These are phyloP conservation scores for Phytophthora idaei DNA, from an alignment of 352 stramenopile species.

Conservation along the genomic window DNA sequence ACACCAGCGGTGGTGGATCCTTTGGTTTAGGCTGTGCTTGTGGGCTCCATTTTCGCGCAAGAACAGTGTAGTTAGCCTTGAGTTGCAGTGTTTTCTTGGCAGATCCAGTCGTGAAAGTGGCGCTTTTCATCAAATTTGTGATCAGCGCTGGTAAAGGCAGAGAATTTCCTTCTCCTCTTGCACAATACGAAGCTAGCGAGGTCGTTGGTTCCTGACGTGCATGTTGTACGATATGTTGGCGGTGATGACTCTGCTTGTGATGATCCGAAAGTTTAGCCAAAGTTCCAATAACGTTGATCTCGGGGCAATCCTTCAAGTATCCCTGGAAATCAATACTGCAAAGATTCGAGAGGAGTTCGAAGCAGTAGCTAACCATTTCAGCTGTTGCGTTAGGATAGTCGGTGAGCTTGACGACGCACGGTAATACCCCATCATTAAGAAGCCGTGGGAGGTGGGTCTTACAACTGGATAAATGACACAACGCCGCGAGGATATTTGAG, in stretches of 20 bases:
- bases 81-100: slow-evolving; percentile 77
- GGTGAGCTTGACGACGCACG: slow-evolving; percentile 55
- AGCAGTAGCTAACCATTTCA: slow-evolving; percentile 60
- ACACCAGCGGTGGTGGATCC: slow-evolving; percentile 60
- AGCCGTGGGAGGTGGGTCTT: slow-evolving; percentile 45
- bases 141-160: slow-evolving; percentile 51
- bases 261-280: slow-evolving; percentile 73
- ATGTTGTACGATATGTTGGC: slow-evolving; percentile 10
- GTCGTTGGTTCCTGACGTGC: slow-evolving; percentile 11
- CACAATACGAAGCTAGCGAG: slow-evolving; percentile 46
- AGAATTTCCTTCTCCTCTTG: slow-evolving; percentile 39
- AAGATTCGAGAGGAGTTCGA: slow-evolving; percentile 77
- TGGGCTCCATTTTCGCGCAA: slow-evolving; percentile 63
- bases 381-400: slow-evolving; percentile 30
- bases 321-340: slow-evolving; percentile 67
- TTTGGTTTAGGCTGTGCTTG: slow-evolving; percentile 47
- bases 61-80: slow-evolving; percentile 64
- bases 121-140: slow-evolving; percentile 67
- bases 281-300: slow-evolving; percentile 78
- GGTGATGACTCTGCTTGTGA: slow-evolving; percentile 25
- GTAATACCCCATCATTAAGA: slow-evolving; percentile 58
- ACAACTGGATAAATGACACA: slow-evolving; percentile 58
- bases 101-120: slow-evolving; percentile 40
- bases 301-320: slow-evolving; percentile 32
- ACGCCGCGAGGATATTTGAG: slow-evolving; percentile 55